These are phyloP conservation scores for Phaeolepiota aurea DNA, from an alignment of 768 basidiomycete genomes.

Conservation along the genomic window DNA sequence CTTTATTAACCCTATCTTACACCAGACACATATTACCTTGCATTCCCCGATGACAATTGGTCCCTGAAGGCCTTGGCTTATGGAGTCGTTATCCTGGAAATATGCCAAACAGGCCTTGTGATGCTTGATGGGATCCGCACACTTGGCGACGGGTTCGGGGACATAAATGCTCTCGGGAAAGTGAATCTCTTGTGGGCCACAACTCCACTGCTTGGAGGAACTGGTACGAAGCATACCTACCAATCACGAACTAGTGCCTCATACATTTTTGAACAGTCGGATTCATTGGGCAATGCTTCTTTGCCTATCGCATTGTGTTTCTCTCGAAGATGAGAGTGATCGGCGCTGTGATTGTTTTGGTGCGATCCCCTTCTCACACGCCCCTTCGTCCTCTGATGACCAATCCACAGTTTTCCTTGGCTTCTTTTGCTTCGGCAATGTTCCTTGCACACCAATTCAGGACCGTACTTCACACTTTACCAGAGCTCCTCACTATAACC, in stretches of 20 bases:
- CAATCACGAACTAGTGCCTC: not conserved
- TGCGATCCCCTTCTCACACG: too few species aligned
- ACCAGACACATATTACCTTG: constrained; percentile 8
- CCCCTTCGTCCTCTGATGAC: too few species aligned
- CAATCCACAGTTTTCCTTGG: too few species aligned
- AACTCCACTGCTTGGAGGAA: not conserved
- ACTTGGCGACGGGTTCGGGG: constrained; percentile 2
- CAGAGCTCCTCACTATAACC: too few species aligned
- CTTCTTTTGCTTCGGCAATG: too few species aligned
- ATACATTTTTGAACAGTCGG: too few species aligned
- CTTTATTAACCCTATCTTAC: not conserved
- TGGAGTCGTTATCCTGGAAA: constrained; percentile 2
- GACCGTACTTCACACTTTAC: too few species aligned
- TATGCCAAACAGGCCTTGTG: constrained; percentile 3
- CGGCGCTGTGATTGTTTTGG: too few species aligned
- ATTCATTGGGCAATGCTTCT: too few species aligned
- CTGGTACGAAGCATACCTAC: constrained; percentile 1
- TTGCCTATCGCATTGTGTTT: too few species aligned
- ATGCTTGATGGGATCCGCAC: constrained; percentile 2
- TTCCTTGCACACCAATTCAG: too few species aligned
- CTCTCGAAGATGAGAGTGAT: too few species aligned
- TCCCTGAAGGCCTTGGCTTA: constrained; percentile 6
- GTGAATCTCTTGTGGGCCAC: not conserved
- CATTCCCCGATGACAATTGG: constrained; percentile 5
- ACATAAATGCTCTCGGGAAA: not conserved